These are phyloP conservation scores for Aspergillus vadensis DNA, from an alignment of 2,329 filamentous ascomycete species.

Conservation along the genomic window DNA sequence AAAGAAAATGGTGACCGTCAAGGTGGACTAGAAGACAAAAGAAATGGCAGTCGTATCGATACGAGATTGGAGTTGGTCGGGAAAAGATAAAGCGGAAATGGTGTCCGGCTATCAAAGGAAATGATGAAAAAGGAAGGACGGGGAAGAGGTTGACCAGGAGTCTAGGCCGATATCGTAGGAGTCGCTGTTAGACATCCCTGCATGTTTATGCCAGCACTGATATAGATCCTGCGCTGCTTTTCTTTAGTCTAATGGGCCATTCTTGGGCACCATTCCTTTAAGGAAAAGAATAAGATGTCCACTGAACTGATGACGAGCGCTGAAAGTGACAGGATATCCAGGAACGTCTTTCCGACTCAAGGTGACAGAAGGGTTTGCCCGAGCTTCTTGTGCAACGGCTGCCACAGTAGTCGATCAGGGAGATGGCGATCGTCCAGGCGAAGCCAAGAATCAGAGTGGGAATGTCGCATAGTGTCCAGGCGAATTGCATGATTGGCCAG, in stretches of 20 bases:
- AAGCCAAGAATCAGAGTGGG: neutral
- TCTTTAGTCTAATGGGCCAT: neutral
- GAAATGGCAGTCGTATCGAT: constrained; percentile 12
- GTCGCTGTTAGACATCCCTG: neutral
- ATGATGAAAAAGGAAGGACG: neutral
- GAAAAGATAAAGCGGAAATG: neutral
- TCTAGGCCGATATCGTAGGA: neutral
- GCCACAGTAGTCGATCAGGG: neutral
- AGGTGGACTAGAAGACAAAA: constrained; percentile 13
- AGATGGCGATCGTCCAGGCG: neutral
- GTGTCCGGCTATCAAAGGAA: neutral
- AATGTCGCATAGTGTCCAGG: neutral
- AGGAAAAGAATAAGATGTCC: neutral
- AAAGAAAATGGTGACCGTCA: constrained; percentile 11
- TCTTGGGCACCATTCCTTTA: neutral
- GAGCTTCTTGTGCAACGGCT: neutral
- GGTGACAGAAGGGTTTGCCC: neutral
- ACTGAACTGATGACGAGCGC: neutral
- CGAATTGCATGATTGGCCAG: neutral
- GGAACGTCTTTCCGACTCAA: neutral
- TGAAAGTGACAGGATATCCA: neutral
- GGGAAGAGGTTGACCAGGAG: neutral
- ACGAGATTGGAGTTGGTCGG: constrained; percentile 2
- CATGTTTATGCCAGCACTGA: neutral
- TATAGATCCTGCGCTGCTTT: neutral